A percentile compares a stretch with the other conserved stretches of the same genome.
Conservation (phyloP, 202 grass and related monocot species). For the Panicum virgatum region DNA sequence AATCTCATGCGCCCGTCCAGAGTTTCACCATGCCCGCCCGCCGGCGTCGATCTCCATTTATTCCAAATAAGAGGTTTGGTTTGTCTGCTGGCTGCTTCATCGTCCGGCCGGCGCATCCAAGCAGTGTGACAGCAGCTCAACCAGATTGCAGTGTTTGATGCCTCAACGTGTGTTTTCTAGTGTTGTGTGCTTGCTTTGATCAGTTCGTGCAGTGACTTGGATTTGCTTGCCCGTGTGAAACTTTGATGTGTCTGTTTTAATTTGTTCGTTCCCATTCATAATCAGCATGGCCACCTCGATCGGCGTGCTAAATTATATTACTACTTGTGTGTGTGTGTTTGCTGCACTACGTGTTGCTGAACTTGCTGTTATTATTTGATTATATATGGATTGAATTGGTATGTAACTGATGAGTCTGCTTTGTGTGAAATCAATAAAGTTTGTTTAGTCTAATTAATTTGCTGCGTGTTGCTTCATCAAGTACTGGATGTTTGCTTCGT, state of each 20-base stretch:
- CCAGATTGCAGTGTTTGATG: not conserved
- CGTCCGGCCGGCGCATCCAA: not conserved
- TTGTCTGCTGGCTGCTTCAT: not conserved
- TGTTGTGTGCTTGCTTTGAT: too few species aligned
- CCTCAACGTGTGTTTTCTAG: not conserved
- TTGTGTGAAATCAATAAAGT: not conserved
- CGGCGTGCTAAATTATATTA: too few species aligned
- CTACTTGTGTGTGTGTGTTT: too few species aligned
- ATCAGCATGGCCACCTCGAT: not conserved
- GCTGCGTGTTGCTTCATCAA: not conserved
- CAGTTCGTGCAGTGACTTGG: not conserved
- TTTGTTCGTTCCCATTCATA: not conserved
- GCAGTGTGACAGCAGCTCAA: not conserved
- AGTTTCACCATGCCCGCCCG: too few species aligned
- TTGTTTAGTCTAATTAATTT: not conserved
- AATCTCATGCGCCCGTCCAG: too few species aligned
- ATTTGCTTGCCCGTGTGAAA: too few species aligned
- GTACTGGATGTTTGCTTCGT: not conserved
- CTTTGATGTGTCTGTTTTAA: too few species aligned
- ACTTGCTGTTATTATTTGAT: too few species aligned
- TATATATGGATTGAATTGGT: too few species aligned
- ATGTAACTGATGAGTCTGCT: not conserved
- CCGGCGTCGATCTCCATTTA: too few species aligned
- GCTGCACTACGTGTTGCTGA: too few species aligned
- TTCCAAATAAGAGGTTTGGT: not conserved